These are phyloP conservation scores for Hemileccinum impolitum DNA, from an alignment of 768 basidiomycete species.

Conservation along the genomic window DNA sequence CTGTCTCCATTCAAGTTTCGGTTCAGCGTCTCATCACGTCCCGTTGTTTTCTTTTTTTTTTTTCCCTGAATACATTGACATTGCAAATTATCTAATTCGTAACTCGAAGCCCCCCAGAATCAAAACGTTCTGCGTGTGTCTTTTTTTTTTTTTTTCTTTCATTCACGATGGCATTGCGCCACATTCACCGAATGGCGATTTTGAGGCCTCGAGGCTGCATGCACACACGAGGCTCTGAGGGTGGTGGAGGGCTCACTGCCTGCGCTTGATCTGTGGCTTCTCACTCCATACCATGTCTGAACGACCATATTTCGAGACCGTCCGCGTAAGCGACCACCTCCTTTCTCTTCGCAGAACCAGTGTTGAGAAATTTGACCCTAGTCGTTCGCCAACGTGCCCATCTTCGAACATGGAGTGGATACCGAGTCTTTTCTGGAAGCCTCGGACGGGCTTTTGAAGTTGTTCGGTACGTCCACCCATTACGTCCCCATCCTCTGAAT, in stretches of 20 bases:
- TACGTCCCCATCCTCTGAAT: constrained; percentile 16
- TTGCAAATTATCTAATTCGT: constrained; percentile 28
- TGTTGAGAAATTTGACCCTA: constrained; percentile 29
- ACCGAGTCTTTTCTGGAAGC: constrained; percentile 81
- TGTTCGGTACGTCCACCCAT: constrained; percentile 55
- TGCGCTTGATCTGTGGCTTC: constrained; percentile 4
- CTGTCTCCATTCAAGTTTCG: not conserved
- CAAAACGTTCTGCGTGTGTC: not conserved
- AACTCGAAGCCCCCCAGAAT: constrained; percentile 5
- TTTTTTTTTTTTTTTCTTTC: constrained; percentile 13
- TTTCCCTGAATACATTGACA: not conserved
- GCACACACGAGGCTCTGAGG: constrained; percentile 17
- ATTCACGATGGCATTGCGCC: constrained; percentile 24
- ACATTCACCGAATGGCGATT: constrained; percentile 17
- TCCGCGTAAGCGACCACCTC: constrained; percentile 44
- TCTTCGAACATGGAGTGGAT: constrained; percentile 75
- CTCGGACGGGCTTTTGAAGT: constrained; percentile 74
- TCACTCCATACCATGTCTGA: constrained; percentile 22
- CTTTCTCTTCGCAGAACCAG: not conserved
- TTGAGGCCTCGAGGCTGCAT: constrained; percentile 29
- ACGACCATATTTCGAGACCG: constrained; percentile 64
- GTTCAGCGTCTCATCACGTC: constrained; percentile 14
- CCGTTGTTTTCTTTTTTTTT: not conserved
- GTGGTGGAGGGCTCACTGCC: constrained; percentile 5
- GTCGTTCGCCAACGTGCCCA: constrained; percentile 85